Base-by-base conservation (phyloP, 2,329 filamentous ascomycete species). In the Alternaria alternata region DNA sequence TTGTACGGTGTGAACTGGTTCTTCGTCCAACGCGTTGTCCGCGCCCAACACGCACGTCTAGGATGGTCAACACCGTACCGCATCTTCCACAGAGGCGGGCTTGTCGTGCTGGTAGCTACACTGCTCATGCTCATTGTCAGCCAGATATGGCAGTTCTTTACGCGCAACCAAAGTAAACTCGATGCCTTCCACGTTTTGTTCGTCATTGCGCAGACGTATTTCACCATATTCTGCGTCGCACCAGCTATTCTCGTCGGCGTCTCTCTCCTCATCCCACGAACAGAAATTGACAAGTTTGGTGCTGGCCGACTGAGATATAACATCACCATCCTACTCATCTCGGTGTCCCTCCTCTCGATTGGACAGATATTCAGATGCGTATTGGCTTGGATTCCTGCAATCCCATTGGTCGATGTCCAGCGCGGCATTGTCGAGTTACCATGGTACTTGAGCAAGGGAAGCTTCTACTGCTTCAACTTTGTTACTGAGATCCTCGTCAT, bases 391-490 rank as follows among this genome's bases (percentile, higher is more conserved):
- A 81, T 83, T 52, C 76, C 83, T 1, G 76, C 79, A 3, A 67
- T 70, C 3, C 72, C 76, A 1, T 12, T 85, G 83, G 28, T 86
- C 82, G 3, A 67, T 71, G 48, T 79, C 42, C 87, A 90, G 7
- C 73, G 71, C 11, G 62, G 59, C 9, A 53, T 47, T 16, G 55
- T 63, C 32, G 12, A 57, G 8, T 7, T 63, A 22, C 89, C 88
- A 4, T 92, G 90, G 88, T 95, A 89, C 75, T 85, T 92, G 68
- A 82, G 82, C 72, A 91, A 89, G 74, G 85, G 88, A 4, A 88
- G 86, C 75, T 96, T 93, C 82, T 97, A 95, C 80, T 79, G 86
- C 72, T 92, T 96, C 82, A 91, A 92, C 80, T 96, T 91, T 71
- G 81, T 81, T 22, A 83, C 93, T 34, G 93, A 97, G 77, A 80